A percentile compares a stretch with the other conserved stretches of the same genome.
Evolutionary conservation across 2,329 filamentous ascomycete genomes (phyloP).

Genomic region (Aspergillus pseudoglaucus): DNA sequence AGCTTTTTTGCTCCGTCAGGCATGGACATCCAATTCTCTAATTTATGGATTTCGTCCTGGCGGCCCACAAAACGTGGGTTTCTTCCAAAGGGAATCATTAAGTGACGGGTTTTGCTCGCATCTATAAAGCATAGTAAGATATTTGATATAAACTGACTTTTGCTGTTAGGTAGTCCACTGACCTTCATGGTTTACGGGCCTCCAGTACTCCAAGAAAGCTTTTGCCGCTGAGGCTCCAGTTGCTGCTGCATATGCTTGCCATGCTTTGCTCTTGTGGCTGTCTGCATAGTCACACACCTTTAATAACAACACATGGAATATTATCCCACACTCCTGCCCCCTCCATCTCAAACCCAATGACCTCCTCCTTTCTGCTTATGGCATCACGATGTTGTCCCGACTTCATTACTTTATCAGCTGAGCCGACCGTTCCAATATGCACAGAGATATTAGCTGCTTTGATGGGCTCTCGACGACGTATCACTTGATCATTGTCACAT

Average conservation of each 20-base stretch:
- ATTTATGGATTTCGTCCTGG: conserved; percentile 4
- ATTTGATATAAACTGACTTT: background rate
- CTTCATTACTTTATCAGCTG: conserved; percentile 2
- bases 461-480: background rate
- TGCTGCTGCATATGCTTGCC: conserved; percentile 6
- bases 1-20: conserved; percentile 7
- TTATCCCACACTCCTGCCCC: background rate
- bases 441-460: background rate
- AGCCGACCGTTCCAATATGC: conserved; percentile 1
- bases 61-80: conserved; percentile 9
- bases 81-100: conserved; percentile 6
- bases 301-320: conserved; percentile 4
- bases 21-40: conserved; percentile 2
- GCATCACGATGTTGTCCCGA: background rate
- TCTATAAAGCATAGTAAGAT: background rate
- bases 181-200: no score
- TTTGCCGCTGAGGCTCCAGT: conserved; percentile 7
- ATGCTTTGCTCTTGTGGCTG: conserved; percentile 7
- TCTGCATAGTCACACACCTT: conserved; percentile 8
- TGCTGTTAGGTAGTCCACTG: no score
- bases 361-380: background rate
- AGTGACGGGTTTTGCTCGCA: background rate
- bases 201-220: background rate
- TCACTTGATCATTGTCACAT: conserved; percentile 1
- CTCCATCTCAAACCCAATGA: background rate